These are phyloP conservation scores for Setaria italica DNA, from an alignment of 202 grass and related monocot genomes.

Conservation along the genomic window DNA sequence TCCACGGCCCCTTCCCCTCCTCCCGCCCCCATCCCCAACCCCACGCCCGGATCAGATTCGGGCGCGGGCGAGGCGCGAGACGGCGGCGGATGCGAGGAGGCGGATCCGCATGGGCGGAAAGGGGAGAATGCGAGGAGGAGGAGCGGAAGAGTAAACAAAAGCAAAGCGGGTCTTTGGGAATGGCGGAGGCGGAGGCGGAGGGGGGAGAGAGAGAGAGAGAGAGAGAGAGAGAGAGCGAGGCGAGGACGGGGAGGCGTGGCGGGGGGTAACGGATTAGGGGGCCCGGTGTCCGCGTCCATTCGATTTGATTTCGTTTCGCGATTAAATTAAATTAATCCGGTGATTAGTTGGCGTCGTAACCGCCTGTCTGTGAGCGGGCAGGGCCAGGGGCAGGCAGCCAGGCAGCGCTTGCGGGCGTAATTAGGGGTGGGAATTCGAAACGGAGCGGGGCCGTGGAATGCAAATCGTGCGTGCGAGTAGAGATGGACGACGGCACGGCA, in stretches of 20 bases:
- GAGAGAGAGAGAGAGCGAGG: no score
- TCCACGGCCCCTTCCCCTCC: constrained; percentile 33
- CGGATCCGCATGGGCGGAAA: constrained; percentile 53
- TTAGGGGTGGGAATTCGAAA: constrained; percentile 1
- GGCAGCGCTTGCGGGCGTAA: neutral
- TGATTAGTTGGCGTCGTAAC: neutral
- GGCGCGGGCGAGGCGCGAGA: neutral
- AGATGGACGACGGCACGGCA: no score
- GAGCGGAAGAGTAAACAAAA: constrained; percentile 23
- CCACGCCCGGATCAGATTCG: constrained; percentile 26
- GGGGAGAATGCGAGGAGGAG: neutral
- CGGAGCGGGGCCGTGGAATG: no score
- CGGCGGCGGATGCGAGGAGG: constrained; percentile 31
- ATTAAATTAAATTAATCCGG: neutral
- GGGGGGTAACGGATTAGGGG: constrained; percentile 49
- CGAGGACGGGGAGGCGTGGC: neutral
- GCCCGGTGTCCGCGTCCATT: constrained; percentile 7
- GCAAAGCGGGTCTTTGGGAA: constrained; percentile 38
- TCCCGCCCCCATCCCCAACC: neutral
- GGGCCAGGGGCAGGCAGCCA: neutral
- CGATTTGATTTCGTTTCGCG: constrained; percentile 13
- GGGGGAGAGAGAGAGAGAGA: neutral
- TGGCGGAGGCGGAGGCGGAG: constrained; percentile 45
- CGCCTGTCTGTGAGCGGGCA: neutral
- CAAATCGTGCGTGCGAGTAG: neutral